Evolutionary conservation across 1,139 yeast genomes (phyloP), one percentile per base, ranked within the genome.

Genomic region (Scheffersomyces stambukii): DNA sequence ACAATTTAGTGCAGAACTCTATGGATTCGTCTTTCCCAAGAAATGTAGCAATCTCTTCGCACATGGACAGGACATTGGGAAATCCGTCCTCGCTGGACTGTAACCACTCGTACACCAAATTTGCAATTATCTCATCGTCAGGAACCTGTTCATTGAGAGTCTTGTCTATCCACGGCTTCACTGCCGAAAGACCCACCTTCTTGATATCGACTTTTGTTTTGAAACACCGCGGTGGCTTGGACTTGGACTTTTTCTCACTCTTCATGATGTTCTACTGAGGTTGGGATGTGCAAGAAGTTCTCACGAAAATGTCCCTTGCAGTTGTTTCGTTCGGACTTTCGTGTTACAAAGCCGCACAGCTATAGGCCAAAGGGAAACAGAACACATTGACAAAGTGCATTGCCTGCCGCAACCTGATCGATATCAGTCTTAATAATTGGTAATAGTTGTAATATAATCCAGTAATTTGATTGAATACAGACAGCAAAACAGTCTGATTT

Each of bases 51-150:
- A 68, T 41, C 36, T 70, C 75, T 6, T 43, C 34, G 26, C 60
- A 57, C 9, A 70, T 56, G 12, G 48, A 50, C 24, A 49, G 48
- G 23, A 57, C 48, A 41, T 63, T 60, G 1, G 72, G 69, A 20
- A 33, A 33, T 3, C 35, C 39, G 8, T 40, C 37, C 3, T 46
- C 56, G 7, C 44, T 41, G 1, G 46, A 48, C 8, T 40, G 36
- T 19, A 60, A 40, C 27, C 60, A 42, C 47, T 62, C 75, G 40
- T 45, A 51, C 4, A 63, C 43, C 36, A 64, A 69, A 22, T 65
- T 73, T 6, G 54, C 48, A 4, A 68, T 58, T 6, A 70, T 64
- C 19, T 70, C 77, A 36, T 70, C 76, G 28, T 68, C 74, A 1
- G 71, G 71, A 11, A 68, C 41, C 13, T 57, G 47, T 25, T 55